Evolutionary conservation across 768 basidiomycete genomes (phyloP).

Genomic region (Arthromyces matolae): DNA sequence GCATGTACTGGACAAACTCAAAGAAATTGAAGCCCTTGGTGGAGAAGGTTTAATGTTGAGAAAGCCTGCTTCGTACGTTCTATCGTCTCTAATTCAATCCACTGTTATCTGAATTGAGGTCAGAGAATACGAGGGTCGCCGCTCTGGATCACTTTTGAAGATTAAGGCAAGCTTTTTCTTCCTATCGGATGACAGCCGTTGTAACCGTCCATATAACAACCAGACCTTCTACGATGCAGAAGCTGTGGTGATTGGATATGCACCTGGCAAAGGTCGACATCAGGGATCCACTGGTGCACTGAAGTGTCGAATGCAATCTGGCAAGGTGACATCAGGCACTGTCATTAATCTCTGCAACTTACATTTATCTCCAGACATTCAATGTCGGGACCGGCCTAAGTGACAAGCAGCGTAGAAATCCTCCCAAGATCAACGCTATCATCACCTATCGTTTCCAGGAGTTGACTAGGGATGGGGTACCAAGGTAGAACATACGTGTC

Average conservation of each 20-base stretch:
- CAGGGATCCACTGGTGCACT: slow-evolving; percentile 46
- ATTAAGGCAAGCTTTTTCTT: slow-evolving; percentile 37
- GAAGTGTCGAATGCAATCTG: slow-evolving; percentile 57
- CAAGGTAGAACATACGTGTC: slow-evolving; percentile 34
- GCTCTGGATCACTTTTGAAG: slow-evolving; percentile 49
- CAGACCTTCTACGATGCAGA: slow-evolving; percentile 61
- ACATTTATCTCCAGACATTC: slow-evolving; percentile 37
- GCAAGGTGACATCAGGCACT: slow-evolving; percentile 38
- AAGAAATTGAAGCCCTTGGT: slow-evolving; percentile 49
- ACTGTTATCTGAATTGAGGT: not conserved
- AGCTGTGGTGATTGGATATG: slow-evolving; percentile 56
- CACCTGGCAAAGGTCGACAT: slow-evolving; percentile 48
- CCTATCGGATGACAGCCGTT: not conserved
- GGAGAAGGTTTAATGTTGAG: slow-evolving; percentile 61
- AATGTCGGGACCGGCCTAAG: slow-evolving; percentile 53
- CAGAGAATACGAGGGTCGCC: slow-evolving; percentile 47
- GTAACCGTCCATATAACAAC: not conserved
- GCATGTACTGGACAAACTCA: slow-evolving; percentile 52
- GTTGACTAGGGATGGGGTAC: slow-evolving; percentile 51
- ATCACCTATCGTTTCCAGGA: slow-evolving; percentile 60
- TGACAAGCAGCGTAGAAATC: slow-evolving; percentile 49
- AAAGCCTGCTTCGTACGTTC: slow-evolving; percentile 43
- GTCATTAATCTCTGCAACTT: not conserved
- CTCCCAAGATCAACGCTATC: slow-evolving; percentile 53
- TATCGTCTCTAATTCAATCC: not conserved